Conservation (phyloP, 495 filamentous ascomycete species). For the Penicillium argentinense region DNA sequence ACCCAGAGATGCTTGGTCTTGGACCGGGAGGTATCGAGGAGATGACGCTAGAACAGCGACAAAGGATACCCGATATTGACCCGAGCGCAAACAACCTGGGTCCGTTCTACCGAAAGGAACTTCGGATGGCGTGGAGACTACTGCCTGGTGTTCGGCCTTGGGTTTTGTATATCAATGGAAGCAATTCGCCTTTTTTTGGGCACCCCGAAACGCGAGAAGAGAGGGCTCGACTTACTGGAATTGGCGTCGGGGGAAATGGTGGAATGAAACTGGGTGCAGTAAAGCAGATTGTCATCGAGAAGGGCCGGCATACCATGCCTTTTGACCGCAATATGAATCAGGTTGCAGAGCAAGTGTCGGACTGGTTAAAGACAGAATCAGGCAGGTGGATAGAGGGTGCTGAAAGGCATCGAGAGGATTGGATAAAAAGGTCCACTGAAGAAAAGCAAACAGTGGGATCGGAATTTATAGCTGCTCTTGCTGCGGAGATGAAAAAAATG, state of each 20-base stretch:
- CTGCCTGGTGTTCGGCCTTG: not conserved
- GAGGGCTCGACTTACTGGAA: conserved; percentile 22
- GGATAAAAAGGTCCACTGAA: not conserved
- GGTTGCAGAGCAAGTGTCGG: not conserved
- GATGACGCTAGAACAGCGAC: conserved; percentile 1
- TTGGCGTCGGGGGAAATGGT: conserved; percentile 34
- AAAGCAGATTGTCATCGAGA: conserved; percentile 11
- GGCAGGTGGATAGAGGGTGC: conserved; percentile 1
- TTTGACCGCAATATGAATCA: conserved; percentile 3
- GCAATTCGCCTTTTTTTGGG: conserved; percentile 1
- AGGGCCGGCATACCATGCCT: conserved; percentile 13
- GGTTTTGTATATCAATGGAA: conserved; percentile 42
- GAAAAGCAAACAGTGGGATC: conserved; percentile 1
- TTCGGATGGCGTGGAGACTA: not conserved
- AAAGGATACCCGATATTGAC: not conserved
- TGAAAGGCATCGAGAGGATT: not conserved
- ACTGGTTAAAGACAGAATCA: not conserved
- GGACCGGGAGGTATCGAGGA: conserved; percentile 1
- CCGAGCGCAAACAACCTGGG: not conserved
- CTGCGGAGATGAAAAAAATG: not conserved
- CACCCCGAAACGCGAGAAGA: conserved; percentile 5
- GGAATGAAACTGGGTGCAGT: conserved; percentile 27
- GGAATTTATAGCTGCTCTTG: not conserved
- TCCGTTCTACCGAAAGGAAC: conserved; percentile 1
- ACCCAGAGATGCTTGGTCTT: not conserved